phyloP scores from a whole-genome alignment of 2,329 filamentous ascomycete species.

The Aureobasidium leucospermi region DNA sequence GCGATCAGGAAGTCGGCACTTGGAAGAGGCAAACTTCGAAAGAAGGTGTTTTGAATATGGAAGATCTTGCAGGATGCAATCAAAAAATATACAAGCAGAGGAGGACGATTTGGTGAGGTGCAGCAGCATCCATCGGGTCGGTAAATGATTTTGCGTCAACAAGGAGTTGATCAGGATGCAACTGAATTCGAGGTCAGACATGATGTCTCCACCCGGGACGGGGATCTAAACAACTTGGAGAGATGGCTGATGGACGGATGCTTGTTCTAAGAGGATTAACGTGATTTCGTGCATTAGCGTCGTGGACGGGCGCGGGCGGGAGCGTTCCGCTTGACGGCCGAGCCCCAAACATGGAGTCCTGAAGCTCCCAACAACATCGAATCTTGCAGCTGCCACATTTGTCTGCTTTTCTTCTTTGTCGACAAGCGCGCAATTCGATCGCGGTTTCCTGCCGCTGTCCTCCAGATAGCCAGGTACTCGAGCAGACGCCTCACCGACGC shows the following conservation, averaged over 20 bases:
- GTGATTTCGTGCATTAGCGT: slow-evolving; percentile 11
- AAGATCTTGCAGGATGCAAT: slow-evolving; percentile 1
- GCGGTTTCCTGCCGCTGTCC: background rate
- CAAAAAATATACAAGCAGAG: background rate
- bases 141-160: background rate
- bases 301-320: background rate
- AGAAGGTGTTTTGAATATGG: slow-evolving; percentile 8
- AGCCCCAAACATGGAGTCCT: background rate
- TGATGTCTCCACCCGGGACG: background rate
- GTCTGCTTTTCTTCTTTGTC: background rate
- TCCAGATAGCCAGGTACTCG: background rate
- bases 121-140: background rate
- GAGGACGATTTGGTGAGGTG: background rate
- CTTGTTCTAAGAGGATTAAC: background rate
- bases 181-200: slow-evolving; percentile 1
- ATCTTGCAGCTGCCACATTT: slow-evolving; percentile 7
- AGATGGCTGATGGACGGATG: background rate
- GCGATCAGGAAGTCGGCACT: background rate
- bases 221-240: background rate
- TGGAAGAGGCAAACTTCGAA: background rate
- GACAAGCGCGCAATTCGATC: background rate
- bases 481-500: background rate
- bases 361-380: slow-evolving; percentile 7
- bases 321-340: background rate
- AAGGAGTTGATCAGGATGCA: background rate